Percentiles rank a stretch among this genome's conserved stretches.
Conservation (phyloP, 192 early-diverging fungal species). For the Coemansia sp. region DNA sequence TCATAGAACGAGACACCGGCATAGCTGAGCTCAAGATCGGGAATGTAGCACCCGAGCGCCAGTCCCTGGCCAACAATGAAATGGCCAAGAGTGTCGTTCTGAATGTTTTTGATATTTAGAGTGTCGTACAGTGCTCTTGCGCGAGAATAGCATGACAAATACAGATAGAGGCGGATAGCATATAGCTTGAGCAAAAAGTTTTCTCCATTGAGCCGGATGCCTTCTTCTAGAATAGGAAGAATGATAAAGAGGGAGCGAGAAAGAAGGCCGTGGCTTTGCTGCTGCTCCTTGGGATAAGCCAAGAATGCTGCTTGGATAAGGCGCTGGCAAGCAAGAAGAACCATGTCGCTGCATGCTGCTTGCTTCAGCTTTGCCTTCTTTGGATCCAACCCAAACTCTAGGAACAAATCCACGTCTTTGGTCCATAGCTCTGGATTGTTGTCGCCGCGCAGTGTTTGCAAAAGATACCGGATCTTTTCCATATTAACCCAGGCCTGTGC, state of each 20-base stretch:
- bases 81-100: slow-evolving; percentile 82
- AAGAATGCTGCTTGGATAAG: slow-evolving; percentile 35
- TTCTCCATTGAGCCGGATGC: slow-evolving; percentile 69
- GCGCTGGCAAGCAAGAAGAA: slow-evolving; percentile 42
- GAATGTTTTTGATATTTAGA: slow-evolving; percentile 90
- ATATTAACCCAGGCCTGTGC: slow-evolving; percentile 43
- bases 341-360: slow-evolving; percentile 40
- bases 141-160: slow-evolving; percentile 64
- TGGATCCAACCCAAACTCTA: slow-evolving; percentile 32
- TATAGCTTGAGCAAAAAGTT: slow-evolving; percentile 86
- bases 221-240: slow-evolving; percentile 71
- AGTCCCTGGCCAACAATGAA: slow-evolving; percentile 37
- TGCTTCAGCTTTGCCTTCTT: slow-evolving; percentile 23
- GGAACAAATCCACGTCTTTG: slow-evolving; percentile 16
- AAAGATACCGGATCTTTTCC: slow-evolving; percentile 45
- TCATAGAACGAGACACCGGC: slow-evolving; percentile 73
- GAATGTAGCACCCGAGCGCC: slow-evolving; percentile 31
- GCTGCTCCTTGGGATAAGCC: slow-evolving; percentile 12
- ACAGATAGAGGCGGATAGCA: slow-evolving; percentile 79
- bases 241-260: slow-evolving; percentile 41
- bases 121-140: slow-evolving; percentile 63
- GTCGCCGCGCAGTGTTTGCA: slow-evolving; percentile 37
- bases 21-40: slow-evolving; percentile 58
- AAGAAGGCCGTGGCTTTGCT: slow-evolving; percentile 10
- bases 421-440: slow-evolving; percentile 20